Evolutionary conservation across 192 early-diverging fungal genomes (phyloP), one percentile per base, ranked within the genome.

Genomic region (Entomortierella lignicola): DNA sequence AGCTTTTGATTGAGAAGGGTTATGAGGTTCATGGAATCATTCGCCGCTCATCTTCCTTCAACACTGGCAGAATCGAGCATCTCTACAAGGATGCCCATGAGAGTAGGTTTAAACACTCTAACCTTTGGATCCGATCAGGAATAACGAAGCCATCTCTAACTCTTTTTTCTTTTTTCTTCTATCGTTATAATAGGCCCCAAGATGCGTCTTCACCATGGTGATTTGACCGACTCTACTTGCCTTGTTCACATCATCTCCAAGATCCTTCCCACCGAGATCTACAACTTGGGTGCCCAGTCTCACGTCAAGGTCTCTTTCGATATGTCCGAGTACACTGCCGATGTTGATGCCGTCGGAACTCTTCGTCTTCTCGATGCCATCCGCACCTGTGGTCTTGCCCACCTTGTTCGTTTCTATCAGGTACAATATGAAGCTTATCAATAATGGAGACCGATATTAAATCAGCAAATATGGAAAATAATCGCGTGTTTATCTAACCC

Each of bases 331-430:
- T 93, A 93, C 79, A 93, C 91, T 53, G 90, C 90, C 84, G 88
- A 94, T 79, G 92, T 94, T n/a, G 92, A 94, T 84, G 92, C 84
- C 37, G 83, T 93, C 29, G 92, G 92, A 72, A 94, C 92, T 53
- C 85, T 94, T 23, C 88, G 92, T 77, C 82, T 94, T 15, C 80
- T 94, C 31, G 92, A 94, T 83, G 92, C 92, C 23, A 92, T 94
- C 64, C 87, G 92, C 60, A 94, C 91, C 21, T 88, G 87, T 56
- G 91, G 91, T 47, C 81, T 94, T 34, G 72, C 85, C 8, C 66
- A 91, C 42, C 84, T 85, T 34, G 85, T 89, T 37, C 84, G 84
- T 56, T 89, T 89, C 74, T 89, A 89, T 71, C 87, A 89, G 70
- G 82, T 83, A 83, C 18, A 15, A 1, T n/a, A 20, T 23, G 25